Evolutionary conservation across 805 yeast genomes (phyloP).

Genomic region (Starmerella potacharoeniae): DNA sequence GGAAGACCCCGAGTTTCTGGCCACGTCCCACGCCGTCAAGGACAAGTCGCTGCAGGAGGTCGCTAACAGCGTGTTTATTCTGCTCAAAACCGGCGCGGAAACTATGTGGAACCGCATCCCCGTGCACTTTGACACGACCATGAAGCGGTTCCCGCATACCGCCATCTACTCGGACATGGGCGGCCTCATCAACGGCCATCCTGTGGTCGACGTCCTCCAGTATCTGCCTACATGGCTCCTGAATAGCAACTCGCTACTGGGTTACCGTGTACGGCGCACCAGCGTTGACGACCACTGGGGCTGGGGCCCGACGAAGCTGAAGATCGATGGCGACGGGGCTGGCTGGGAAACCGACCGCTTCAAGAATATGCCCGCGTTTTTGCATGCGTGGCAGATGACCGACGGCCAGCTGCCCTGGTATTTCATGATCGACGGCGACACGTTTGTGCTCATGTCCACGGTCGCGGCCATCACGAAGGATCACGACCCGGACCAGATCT

Average conservation of each 20-base stretch:
- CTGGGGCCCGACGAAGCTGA: conserved; percentile 15
- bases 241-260: conserved; percentile 15
- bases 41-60: background rate
- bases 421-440: conserved; percentile 31
- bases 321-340: conserved; percentile 10
- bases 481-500: conserved; percentile 24
- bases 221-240: conserved; percentile 21
- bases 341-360: conserved; percentile 31
- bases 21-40: background rate
- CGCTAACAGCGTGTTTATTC: conserved; percentile 23
- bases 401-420: conserved; percentile 28
- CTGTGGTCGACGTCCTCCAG: conserved; percentile 27
- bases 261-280: conserved; percentile 25
- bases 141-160: conserved; percentile 27
- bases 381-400: conserved; percentile 26
- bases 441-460: conserved; percentile 27
- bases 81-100: conserved; percentile 31
- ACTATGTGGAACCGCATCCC: conserved; percentile 31
- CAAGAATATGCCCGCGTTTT: conserved; percentile 31
- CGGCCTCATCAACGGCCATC: conserved; percentile 26
- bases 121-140: conserved; percentile 28
- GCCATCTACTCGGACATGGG: conserved; percentile 31
- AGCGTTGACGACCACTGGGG: conserved; percentile 21
- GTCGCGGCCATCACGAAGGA: conserved; percentile 21
- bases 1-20: background rate